Base-by-base conservation (phyloP, 1,284 basidiomycete species). In the Fereydounia khargensis region DNA sequence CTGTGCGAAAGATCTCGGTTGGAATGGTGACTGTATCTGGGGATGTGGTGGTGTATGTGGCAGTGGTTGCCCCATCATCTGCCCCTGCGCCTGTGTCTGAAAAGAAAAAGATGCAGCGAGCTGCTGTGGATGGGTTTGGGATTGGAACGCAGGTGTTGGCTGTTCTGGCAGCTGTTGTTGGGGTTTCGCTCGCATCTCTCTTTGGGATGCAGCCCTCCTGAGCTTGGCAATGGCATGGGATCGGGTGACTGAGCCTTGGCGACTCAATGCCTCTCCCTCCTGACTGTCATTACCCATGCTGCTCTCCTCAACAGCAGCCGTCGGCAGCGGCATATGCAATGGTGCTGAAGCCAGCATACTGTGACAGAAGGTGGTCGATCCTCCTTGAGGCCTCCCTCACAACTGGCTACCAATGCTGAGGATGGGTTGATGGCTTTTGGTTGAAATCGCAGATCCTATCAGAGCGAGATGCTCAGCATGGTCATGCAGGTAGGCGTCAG, bases 141-240 rank as follows among this genome's bases (percentile, higher is more conserved):
- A 9, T 25, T 25, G 3, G 30, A 13, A 7, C 24, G 22, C n/a
- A 8, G 47, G 7, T n/a, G 17, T 16, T 16, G 40, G 20, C 20
- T 11, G 38, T 11, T 28, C 9, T 28, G 16, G 34, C n/a, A n/a
- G n/a, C n/a, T n/a, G n/a, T n/a, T n/a, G n/a, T n/a, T n/a, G n/a
- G n/a, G 20, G 35, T 23, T 45, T 56, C 9, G 52, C 36, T 34
- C 51, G 57, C 31, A 60, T 47, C 44, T 69, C 65, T 6, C 67
- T 21, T 18, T 69, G 65, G 3, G 64, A 67, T 11, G 65, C 67
- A 9, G 67, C 67, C n/a, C 67, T 45, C 21, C 53, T 57, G 37
- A 69, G 51, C 49, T 51, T 59, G n/a, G 64, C 64, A 19, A 69
- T 62, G 30, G 67, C 67, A 39, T 66, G 46, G 13, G 51, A 54